Evolutionary conservation across 768 basidiomycete genomes (phyloP).

Genomic region (Gymnopilus dilepis): DNA sequence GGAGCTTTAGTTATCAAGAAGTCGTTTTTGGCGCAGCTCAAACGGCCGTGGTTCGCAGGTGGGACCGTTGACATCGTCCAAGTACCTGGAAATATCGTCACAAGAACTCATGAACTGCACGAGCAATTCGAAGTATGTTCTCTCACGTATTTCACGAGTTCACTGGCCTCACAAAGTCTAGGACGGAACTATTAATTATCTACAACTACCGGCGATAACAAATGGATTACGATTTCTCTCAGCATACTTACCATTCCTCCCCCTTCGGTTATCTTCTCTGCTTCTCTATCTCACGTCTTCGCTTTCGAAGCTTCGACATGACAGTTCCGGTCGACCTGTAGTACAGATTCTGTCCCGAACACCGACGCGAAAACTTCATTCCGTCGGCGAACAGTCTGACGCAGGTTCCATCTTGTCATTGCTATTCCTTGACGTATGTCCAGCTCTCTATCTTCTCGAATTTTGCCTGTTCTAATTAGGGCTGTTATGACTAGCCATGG

Average conservation of each 20-base stretch:
- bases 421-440: constrained; percentile 65
- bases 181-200: constrained; percentile 89
- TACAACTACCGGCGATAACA: constrained; percentile 77
- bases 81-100: constrained; percentile 75
- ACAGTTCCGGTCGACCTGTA: constrained; percentile 60
- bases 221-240: constrained; percentile 79
- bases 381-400: constrained; percentile 69
- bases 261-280: constrained; percentile 73
- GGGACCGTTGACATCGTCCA: constrained; percentile 85
- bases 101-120: constrained; percentile 58
- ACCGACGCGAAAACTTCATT: constrained; percentile 56
- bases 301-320: constrained; percentile 65
- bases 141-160: constrained; percentile 8
- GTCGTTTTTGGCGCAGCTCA: constrained; percentile 61
- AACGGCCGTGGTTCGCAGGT: constrained; percentile 85
- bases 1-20: constrained; percentile 80
- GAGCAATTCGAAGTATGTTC: constrained; percentile 78
- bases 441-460: constrained; percentile 8
- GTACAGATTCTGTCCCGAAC: constrained; percentile 70
- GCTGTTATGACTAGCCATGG: constrained; percentile 47
- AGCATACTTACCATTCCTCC: constrained; percentile 80
- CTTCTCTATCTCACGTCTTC: constrained; percentile 63
- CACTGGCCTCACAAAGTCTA: constrained; percentile 31
- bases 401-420: constrained; percentile 67
- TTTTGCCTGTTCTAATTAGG: constrained; percentile 12